Base-by-base conservation (phyloP, 2,329 filamentous ascomycete genomes). In the Claviceps sp. region DNA sequence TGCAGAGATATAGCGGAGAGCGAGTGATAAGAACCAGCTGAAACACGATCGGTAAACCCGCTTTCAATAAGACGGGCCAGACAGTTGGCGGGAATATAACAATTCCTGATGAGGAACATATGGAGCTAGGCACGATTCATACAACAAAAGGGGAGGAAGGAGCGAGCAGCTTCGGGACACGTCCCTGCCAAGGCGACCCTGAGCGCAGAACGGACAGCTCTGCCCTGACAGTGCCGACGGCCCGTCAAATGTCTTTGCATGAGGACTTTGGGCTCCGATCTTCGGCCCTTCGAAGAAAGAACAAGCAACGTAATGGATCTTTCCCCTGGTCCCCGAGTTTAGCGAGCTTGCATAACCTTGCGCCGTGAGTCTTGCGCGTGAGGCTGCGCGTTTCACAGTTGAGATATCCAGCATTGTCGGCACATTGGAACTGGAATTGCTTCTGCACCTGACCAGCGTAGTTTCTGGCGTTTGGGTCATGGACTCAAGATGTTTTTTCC, bases 221-320 rank as follows among this genome's bases (percentile, higher is more conserved):
- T 51, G 48, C n/a, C 20, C 50, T 51, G 50, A 47, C 50, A 51
- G 44, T 34, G 24, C 24, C 7, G 7, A 42, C 50, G 46, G 50
- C 42, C 50, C 50, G 50, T 30, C 50, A 38, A 16, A 14, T 47
- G 9, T 16, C 14, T 24, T 14, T 13, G 5, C 20, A 26, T 44
- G 16, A 42, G 47, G 9, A 42, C 13, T 1, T 47, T 30, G n/a
- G 22, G 11, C 45, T 47, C 45, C 45, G 45, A 37, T 13, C 14
- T 24, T 47, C 45, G 45, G 45, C 13, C 18, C 45, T 47, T 6
- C 18, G 11, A 20, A 37, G 14, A n/a, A 8, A 14, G 42, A 26
- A 20, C 24, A 20, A 22, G 30, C 1, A 16, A 24, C 16, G 18
- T 38, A 34, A 16, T 20, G 18, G 6, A 47, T 16, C 9, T 7